Base-by-base conservation (phyloP, 805 yeast genomes). In the Cyberlindnera galapagoensis region DNA sequence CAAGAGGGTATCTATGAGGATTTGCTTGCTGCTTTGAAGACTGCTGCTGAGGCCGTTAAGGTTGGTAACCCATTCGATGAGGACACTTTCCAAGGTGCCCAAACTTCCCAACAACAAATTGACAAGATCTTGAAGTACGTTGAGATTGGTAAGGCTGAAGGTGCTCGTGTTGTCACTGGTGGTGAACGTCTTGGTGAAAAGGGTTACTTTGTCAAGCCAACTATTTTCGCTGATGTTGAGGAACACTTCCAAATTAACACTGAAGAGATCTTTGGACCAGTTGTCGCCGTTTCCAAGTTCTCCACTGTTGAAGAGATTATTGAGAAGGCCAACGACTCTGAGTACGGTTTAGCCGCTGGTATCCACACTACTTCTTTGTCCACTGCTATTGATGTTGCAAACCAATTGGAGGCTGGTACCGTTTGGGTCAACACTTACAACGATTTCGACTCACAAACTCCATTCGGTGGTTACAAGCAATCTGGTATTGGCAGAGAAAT, bases 211-310 rank as follows among this genome's bases (percentile, higher is more conserved):
- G 58, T 80, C 48, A 67, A 73, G 61, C 96, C 97, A 58, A 87
- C 97, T 24, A 71, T 88, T 51, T 84, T 87, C 56, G 79, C 83
- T 44, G 86, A 83, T 53, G 95, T 85, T 43, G 67, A 67, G 15
- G 81, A 78, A 56, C 66, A 76, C 54, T 77, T 76, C 80, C 65
- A 68, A 46, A 76, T 88, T 57, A 86, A 83, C 47, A 73, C 69
- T 58, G 96, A 87, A 58, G 97, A 87, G 70, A 84, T 87, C 57
- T 87, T 86, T 50, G 95, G 95, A 38, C 95, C 95, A 16, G 85
- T 86, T 40, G 76, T 81, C 42, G 77, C 92, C 25, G 71, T 83
- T 35, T 63, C 79, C 51, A 80, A 81, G 59, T 85, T 85, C 56
- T 65, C 63, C 46, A 67, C 81, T 30, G 71, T 74, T 42, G 90